phyloP scores from a whole-genome alignment of 176 grass and related monocot species.

The Saccharum spontaneum region DNA sequence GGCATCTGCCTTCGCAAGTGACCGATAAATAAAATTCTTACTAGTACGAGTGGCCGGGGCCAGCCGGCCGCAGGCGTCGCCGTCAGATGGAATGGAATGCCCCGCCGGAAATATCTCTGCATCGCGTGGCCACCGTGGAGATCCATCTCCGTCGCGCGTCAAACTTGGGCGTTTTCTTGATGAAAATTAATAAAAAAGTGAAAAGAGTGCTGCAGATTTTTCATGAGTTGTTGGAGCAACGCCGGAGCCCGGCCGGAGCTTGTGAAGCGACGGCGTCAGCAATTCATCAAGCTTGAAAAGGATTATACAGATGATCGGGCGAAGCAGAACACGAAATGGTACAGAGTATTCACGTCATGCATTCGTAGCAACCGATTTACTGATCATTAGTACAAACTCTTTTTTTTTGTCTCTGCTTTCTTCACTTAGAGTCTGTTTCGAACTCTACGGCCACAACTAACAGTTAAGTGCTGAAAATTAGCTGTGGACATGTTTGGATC shows the following conservation, averaged over 20 bases:
- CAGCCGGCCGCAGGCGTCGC: not conserved
- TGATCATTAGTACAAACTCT: not conserved
- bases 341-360: not conserved
- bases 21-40: too few species aligned
- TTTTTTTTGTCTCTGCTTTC: too few species aligned
- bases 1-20: not conserved
- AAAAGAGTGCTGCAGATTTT: not conserved
- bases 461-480: too few species aligned
- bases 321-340: not conserved
- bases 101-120: not conserved
- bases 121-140: not conserved
- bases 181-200: not conserved
- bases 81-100: not conserved
- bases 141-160: slow-evolving; percentile 1
- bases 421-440: too few species aligned
- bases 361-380: not conserved
- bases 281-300: not conserved
- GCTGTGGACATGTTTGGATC: too few species aligned
- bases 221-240: not conserved
- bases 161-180: not conserved
- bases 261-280: not conserved
- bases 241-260: not conserved
- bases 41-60: not conserved
- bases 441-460: too few species aligned
- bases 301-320: too few species aligned